Percentiles rank a stretch among this genome's conserved stretches.
These are phyloP conservation scores for Botrytis paeoniae DNA, from an alignment of 2,329 filamentous ascomycete genomes.

Conservation along the genomic window DNA sequence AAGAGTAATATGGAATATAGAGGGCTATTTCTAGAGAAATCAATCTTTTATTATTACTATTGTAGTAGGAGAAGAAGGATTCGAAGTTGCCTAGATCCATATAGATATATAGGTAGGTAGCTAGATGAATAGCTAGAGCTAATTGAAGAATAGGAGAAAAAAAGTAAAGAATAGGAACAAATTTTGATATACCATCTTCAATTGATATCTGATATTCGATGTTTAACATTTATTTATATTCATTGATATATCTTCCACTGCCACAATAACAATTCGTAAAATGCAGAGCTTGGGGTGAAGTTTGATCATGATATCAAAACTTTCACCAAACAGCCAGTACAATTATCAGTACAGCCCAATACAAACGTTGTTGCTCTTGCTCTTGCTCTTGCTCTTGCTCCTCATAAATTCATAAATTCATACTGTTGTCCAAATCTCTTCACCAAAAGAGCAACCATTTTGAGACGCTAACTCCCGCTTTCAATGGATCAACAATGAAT, in stretches of 20 bases:
- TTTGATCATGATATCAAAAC: slow-evolving; percentile 1
- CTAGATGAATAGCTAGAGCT: neutral
- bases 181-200: neutral
- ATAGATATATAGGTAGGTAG: neutral
- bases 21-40: neutral
- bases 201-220: neutral
- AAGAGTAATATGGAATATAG: neutral
- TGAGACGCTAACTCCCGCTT: slow-evolving; percentile 5
- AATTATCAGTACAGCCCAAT: neutral
- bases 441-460: slow-evolving; percentile 5
- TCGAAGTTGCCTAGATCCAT: neutral
- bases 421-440: slow-evolving; percentile 4
- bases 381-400: neutral
- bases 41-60: neutral
- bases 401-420: slow-evolving; percentile 7
- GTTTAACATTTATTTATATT: neutral
- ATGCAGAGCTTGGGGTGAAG: neutral
- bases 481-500: neutral
- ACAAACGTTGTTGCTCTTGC: neutral
- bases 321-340: neutral
- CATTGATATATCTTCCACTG: neutral
- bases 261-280: slow-evolving; percentile 1
- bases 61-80: neutral
- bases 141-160: neutral
- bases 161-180: neutral